Base-by-base conservation (phyloP, 2,329 filamentous ascomycete genomes). In the Sclerotinia sclerotiorum region DNA sequence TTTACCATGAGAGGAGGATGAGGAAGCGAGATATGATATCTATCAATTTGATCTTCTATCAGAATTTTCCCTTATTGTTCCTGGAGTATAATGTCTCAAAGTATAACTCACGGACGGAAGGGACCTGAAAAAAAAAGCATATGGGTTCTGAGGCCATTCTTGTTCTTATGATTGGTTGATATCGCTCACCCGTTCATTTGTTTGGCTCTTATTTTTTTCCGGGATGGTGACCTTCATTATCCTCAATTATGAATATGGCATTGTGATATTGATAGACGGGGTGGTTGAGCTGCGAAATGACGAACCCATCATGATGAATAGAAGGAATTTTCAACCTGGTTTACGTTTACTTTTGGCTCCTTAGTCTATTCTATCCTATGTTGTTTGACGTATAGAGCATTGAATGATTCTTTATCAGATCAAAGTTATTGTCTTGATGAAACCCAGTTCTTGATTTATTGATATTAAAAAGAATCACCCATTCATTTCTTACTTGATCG, bases 221-320 rank as follows among this genome's bases (percentile, higher is more conserved):
- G 44, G 17, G 15, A 5, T 19, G 6, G 15, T 19, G n/a, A 11
- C 24, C 39, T 24, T 46, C 24, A 29, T 11, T 17, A 51, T 49
- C 46, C n/a, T n/a, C n/a, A n/a, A n/a, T n/a, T 51, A 63, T 63
- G 60, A 63, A 51, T 44, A 51, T 63, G 60, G 29, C 46, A 51
- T 19, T 35, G 13, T 51, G 60, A 62, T 63, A 63, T 51, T 63
- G 60, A 35, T 49, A 27, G 58, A 32, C n/a, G 58, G 29, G 39
- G 29, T 4, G 21, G 54, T 8, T 57, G 19, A 29, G 29, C 29
- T 57, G 11, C 24, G 15, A 54, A 32, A 52, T 52, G 51, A 52
- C 13, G 24, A 52, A 29, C 51, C 24, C 39, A 42, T 15, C 39
- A 42, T 15, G 39, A 42, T 42, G 13, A 42, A 42, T 42, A 13